phyloP scores from a whole-genome alignment of 495 filamentous ascomycete species.

The Tuber indicum region DNA sequence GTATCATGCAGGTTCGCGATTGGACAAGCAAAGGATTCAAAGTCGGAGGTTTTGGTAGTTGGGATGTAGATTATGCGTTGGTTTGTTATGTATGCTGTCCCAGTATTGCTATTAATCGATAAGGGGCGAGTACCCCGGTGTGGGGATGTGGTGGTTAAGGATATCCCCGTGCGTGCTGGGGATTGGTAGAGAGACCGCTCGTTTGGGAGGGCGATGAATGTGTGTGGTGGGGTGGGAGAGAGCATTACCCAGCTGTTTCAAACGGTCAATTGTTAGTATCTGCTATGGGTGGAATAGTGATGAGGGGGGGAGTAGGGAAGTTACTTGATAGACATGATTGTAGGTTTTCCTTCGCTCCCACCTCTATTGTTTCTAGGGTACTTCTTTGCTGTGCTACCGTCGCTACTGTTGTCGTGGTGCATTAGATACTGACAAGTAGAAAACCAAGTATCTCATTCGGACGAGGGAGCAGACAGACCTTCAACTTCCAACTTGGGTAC shows the following conservation, averaged over 20 bases:
- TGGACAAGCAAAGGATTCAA: conserved; percentile 85
- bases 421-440: not conserved
- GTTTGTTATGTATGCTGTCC: conserved; percentile 76
- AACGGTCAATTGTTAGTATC: conserved; percentile 5
- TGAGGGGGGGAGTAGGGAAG: conserved; percentile 7
- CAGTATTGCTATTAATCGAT: conserved; percentile 54
- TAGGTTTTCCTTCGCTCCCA: not conserved
- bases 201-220: conserved; percentile 63
- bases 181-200: conserved; percentile 65
- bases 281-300: not conserved
- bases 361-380: not conserved
- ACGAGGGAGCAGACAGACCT: not conserved
- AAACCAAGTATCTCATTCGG: not conserved
- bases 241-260: conserved; percentile 72
- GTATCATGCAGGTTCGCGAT: conserved; percentile 79
- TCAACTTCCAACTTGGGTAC: not conserved
- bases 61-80: conserved; percentile 89
- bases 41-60: conserved; percentile 54
- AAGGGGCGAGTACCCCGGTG: conserved; percentile 54
- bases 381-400: not conserved
- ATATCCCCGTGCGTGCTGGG: conserved; percentile 61
- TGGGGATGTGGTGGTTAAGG: conserved; percentile 55
- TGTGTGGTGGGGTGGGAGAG: conserved; percentile 48
- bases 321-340: conserved; percentile 48
- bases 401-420: not conserved